Base-by-base conservation (phyloP, 352 stramenopile species). In the Pelagophyceae sp. region DNA sequence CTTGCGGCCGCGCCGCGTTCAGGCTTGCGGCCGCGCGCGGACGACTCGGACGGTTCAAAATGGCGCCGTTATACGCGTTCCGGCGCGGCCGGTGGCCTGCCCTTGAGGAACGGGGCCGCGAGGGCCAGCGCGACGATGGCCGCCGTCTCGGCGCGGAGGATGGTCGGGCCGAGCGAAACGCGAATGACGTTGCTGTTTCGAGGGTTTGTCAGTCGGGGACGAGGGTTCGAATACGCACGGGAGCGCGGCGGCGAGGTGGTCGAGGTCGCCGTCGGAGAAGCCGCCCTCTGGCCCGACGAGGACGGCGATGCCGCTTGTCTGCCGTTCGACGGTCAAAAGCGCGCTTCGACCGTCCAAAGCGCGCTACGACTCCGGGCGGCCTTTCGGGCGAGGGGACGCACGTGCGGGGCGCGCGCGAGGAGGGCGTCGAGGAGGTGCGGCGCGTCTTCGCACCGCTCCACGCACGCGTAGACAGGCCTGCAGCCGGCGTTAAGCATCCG, bases 201-300 rank as follows among this genome's bases (percentile, higher is more conserved):
- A n/a, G n/a, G n/a, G n/a, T n/a, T n/a, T n/a, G n/a, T n/a, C n/a
- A n/a, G n/a, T n/a, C n/a, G n/a, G n/a, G n/a, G n/a, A n/a, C n/a
- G n/a, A n/a, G n/a, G n/a, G n/a, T n/a, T n/a, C n/a, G n/a, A n/a
- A n/a, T n/a, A n/a, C n/a, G n/a, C n/a, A n/a, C n/a, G 67, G 67
- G 20, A 40, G 31, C 15, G 67, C 5, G 0, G 23, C 23, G 3
- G 5, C 11, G 33, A 74, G 6, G 27, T 11, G 35, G 67, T 33
- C 67, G 67, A 51, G 67, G 67, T 74, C 67, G 2, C 1, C 35
- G 25, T 74, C 67, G 27, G 67, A 58, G 33, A 74, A 74, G 38
- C 67, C 67, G 38, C 67, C 67, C 67, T 74, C 67, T 11, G 67
- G 67, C 38, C 67, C 67, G 5, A 74, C 67, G 67, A 74, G 67